phyloP scores from a whole-genome alignment of 2,329 filamentous ascomycete genomes.

The Alternaria alternata region DNA sequence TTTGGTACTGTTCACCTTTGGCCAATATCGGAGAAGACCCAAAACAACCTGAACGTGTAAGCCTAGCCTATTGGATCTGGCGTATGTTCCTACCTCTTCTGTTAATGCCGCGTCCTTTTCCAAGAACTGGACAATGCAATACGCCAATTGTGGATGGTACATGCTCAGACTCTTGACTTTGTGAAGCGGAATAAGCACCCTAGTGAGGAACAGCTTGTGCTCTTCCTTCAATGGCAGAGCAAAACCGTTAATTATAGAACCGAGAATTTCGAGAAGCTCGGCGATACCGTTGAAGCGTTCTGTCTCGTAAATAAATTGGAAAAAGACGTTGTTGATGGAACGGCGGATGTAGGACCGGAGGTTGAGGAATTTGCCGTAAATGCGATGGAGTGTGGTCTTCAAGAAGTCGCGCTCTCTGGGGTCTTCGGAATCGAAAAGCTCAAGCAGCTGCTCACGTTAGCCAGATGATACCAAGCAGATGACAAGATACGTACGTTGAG shows the following conservation, averaged over 20 bases:
- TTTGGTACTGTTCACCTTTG: constrained; percentile 99
- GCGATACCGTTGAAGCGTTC: constrained; percentile 98
- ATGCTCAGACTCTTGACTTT: constrained; percentile 99
- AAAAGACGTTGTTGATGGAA: constrained; percentile 99
- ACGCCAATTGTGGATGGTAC: constrained; percentile 98
- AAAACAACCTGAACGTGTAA: constrained; percentile 76
- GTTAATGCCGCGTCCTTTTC: constrained; percentile 97
- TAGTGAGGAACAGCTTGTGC: constrained; percentile 96
- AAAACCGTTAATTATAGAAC: constrained; percentile 99
- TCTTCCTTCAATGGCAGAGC: constrained; percentile 96
- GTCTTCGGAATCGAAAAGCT: constrained; percentile 98
- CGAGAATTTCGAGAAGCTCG: constrained; percentile 93
- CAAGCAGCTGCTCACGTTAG: constrained; percentile 71
- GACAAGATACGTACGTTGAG: constrained; percentile 65
- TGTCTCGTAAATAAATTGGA: constrained; percentile 99
- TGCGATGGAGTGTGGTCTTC: constrained; percentile 96
- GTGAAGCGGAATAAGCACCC: constrained; percentile 91
- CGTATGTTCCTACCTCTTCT: constrained; percentile 75
- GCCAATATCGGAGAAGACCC: constrained; percentile 95
- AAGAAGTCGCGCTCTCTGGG: constrained; percentile 95
- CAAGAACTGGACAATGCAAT: constrained; percentile 98
- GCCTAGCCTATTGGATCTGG: constrained; percentile 14
- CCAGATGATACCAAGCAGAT: neutral
- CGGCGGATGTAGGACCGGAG: constrained; percentile 94
- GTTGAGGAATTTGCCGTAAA: constrained; percentile 99